phyloP scores from a whole-genome alignment of 805 yeast species.

The Schwanniomyces pseudopolymorphus region DNA sequence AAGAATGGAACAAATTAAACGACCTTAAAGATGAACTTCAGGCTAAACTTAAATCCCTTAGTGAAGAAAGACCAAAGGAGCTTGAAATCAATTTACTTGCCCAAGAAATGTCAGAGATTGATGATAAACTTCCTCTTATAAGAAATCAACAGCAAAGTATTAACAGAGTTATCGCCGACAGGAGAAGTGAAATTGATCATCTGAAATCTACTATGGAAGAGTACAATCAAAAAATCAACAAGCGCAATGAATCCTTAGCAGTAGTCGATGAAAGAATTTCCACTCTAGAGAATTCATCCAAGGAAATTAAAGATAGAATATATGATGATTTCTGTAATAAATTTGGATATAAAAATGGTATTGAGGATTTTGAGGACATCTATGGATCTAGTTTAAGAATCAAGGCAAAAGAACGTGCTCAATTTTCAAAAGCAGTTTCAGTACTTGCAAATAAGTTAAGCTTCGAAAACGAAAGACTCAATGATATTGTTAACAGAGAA shows the following conservation, averaged over 20 bases:
- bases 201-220: constrained; percentile 31
- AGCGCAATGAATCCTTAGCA: constrained; percentile 13
- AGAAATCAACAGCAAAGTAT: constrained; percentile 45
- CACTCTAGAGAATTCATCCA: constrained; percentile 15
- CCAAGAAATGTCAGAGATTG: constrained; percentile 43
- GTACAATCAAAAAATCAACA: constrained; percentile 15
- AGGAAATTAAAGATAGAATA: constrained; percentile 40
- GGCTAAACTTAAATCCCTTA: constrained; percentile 50
- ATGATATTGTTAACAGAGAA: constrained; percentile 50
- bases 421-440: constrained; percentile 59
- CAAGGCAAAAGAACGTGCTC: constrained; percentile 60
- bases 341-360: constrained; percentile 50
- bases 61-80: constrained; percentile 52
- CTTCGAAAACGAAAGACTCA: constrained; percentile 63
- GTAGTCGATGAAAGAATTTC: constrained; percentile 21
- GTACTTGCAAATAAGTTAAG: constrained; percentile 58
- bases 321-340: constrained; percentile 55
- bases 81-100: constrained; percentile 55
- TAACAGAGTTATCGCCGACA: constrained; percentile 46
- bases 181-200: constrained; percentile 50
- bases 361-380: constrained; percentile 67
- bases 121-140: constrained; percentile 41
- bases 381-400: constrained; percentile 60
- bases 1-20: constrained; percentile 56
- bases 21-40: constrained; percentile 50